phyloP scores from a whole-genome alignment of 345 rosid genomes.

The Salix viminalis region DNA sequence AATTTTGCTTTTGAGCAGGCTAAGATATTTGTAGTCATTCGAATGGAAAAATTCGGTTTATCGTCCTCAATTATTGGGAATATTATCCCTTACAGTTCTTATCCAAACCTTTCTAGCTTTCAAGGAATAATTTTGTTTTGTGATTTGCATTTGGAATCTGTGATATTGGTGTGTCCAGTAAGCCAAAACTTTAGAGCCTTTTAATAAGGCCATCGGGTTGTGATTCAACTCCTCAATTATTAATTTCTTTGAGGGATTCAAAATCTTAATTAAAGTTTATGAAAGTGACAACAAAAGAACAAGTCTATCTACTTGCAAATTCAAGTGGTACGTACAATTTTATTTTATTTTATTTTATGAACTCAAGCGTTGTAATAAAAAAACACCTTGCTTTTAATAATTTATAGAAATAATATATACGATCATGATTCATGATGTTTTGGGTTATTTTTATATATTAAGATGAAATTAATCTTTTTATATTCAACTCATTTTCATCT shows the following conservation, averaged over 20 bases:
- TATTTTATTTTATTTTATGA: too few relatives aligned
- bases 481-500: too few relatives aligned
- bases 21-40: too few relatives aligned
- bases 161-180: background rate
- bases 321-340: background rate
- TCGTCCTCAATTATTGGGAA: background rate
- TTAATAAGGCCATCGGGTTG: background rate
- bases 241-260: background rate
- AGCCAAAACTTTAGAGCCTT: background rate
- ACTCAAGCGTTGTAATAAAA: too few relatives aligned
- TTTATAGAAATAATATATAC: too few relatives aligned
- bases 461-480: too few relatives aligned
- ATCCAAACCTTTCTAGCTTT: background rate
- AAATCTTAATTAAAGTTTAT: background rate
- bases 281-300: conserved; percentile 16
- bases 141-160: background rate
- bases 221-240: background rate
- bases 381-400: background rate
- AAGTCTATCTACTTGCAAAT: background rate
- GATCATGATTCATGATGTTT: too few relatives aligned
- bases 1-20: too few relatives aligned
- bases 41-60: background rate
- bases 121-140: background rate
- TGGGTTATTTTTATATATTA: too few relatives aligned
- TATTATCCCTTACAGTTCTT: background rate